Evolutionary conservation across 306 rosid genomes (phyloP), one percentile per base, ranked within the genome.

Genomic region (Sindora glabra): DNA sequence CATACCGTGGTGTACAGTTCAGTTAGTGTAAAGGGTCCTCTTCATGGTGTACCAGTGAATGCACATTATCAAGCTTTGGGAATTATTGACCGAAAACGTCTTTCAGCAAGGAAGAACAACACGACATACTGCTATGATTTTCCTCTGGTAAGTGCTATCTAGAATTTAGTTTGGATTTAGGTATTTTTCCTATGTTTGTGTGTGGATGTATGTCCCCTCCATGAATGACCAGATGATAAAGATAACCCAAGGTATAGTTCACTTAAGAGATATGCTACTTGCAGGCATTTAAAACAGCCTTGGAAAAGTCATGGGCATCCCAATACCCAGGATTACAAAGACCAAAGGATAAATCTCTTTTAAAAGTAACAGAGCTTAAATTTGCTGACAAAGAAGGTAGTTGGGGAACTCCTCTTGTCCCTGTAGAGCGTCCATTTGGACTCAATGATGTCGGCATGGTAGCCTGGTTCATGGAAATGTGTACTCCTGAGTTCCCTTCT

Each of bases 111-210:
- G 83, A 86, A 77, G 77, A 92, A 75, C 72, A 86, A 73, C 76
- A 92, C 98, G 63, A 92, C 98, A 29, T 92, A 88, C 74, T 92
- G 98, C 83, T 88, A 92, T 54, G 98, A 92, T 74, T 92, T 92
- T 57, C 98, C 98, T 26, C 77, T 92, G 87, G 98, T 88, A 66
- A 76, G 95, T 81, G 34, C 39, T 52, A 9, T 58, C 54, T n/a
- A n/a, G n/a, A n/a, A n/a, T n/a, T n/a, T n/a, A n/a, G n/a, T n/a
- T n/a, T n/a, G n/a, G n/a, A n/a, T n/a, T n/a, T n/a, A n/a, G n/a
- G n/a, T n/a, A n/a, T 46, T 41, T 18, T 55, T 24, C 3, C 56
- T 60, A 6, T 55, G 55, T 39, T 42, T 26, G 11, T 42, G 29
- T 11, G 12, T 40, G n/a, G 32, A 9, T 54, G 47, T 24, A n/a